Evolutionary conservation across 139 green algal genomes (phyloP).

Genomic region (Chlamydomonas eustigma): DNA sequence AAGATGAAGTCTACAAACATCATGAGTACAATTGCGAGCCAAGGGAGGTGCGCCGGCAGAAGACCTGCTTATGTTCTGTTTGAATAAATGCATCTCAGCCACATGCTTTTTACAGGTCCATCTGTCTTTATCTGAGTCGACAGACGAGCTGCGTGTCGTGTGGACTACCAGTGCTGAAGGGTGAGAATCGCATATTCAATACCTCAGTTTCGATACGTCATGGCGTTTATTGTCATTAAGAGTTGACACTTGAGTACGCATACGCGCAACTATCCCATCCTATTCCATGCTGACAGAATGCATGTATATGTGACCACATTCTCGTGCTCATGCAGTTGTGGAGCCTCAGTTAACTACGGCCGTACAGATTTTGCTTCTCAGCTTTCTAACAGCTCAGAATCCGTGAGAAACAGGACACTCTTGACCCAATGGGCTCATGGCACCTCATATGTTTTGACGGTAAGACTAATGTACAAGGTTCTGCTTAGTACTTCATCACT

Average conservation of each 20-base stretch:
- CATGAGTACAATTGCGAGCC: too few species aligned
- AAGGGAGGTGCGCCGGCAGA: too few species aligned
- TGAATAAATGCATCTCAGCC: neutral
- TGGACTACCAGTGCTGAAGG: neutral
- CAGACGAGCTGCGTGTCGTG: neutral
- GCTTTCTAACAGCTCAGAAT: too few species aligned
- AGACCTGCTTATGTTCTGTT: too few species aligned
- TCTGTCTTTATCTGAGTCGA: neutral
- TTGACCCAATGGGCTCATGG: too few species aligned
- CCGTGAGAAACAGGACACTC: too few species aligned
- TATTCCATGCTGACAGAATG: neutral
- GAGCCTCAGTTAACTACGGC: neutral
- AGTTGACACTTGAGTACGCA: neutral
- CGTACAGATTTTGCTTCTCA: too few species aligned
- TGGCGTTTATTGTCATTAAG: neutral
- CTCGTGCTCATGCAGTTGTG: neutral
- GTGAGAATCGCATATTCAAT: neutral
- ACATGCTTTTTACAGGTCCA: neutral
- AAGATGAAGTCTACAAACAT: too few species aligned
- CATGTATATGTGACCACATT: neutral
- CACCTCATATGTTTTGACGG: too few species aligned
- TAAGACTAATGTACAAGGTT: too few species aligned
- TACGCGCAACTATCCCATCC: neutral
- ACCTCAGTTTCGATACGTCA: too few species aligned
- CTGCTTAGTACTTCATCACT: too few species aligned